Evolutionary conservation across 169 alveolate species (phyloP), one percentile per base, ranked within the genome.

Genomic region (Plasmodium coatneyi): DNA sequence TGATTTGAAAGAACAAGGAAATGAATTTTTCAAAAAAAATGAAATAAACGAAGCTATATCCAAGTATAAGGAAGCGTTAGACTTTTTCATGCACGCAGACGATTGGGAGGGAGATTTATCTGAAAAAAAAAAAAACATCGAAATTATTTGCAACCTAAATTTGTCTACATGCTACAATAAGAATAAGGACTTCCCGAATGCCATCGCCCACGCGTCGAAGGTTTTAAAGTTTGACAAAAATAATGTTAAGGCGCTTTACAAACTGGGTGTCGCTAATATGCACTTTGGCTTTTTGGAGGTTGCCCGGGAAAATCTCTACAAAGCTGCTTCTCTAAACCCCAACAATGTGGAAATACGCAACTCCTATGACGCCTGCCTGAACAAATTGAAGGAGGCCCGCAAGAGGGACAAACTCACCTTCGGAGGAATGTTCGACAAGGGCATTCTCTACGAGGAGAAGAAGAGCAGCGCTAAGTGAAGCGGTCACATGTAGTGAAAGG

Each of bases 241-340:
- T 66, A 96, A 84, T 84, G 92, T 96, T 49, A 97, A 97, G 84
- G 98, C 96, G 36, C 90, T 94, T 79, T 97, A 92, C 72, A 95
- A 97, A 28, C 83, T 97, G 32, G 98, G 97, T 0, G 92, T 97
- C 16, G 98, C 98, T n/a, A 80, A 97, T 41, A 70, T 95, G 82
- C 87, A 95, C 43, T 56, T 92, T 72, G 97, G 95, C 71, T 84
- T 91, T 60, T 83, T 95, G 41, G 97, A 94, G 10, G 97, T 92
- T 25, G 97, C 98, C 0, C 76, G 92, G 22, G 90, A 78, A 1
- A 97, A 96, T 79, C 83, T 97, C 16, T 91, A 84, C 70, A 81
- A 92, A 52, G 94, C 97, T 28, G 93, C 95, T n/a, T 92, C 91
- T 28, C 80, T 95, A 34, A 97, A 95, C 80, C 97, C 97, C 19